Conservation (phyloP, 345 rosid species). For the Lagerstroemia speciosa region DNA sequence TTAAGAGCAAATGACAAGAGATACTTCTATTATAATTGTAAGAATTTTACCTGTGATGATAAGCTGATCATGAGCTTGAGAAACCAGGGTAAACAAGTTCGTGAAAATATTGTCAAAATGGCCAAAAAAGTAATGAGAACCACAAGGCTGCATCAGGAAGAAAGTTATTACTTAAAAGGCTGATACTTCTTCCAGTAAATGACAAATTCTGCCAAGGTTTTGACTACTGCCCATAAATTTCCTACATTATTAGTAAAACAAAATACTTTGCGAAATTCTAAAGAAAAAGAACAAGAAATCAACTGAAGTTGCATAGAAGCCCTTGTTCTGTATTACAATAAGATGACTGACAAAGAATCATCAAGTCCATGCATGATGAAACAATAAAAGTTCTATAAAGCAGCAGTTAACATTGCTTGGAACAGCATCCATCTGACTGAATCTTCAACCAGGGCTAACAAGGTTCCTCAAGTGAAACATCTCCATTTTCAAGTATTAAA, state of each 20-base stretch:
- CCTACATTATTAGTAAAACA: too few relatives aligned
- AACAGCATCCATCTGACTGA: not conserved
- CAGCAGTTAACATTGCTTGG: not conserved
- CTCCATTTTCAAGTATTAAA: not conserved
- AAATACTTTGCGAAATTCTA: too few relatives aligned
- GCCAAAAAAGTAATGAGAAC: slow-evolving; percentile 62
- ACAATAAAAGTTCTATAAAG: too few relatives aligned
- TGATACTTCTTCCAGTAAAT: not conserved
- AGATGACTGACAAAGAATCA: too few relatives aligned
- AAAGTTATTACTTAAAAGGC: not conserved
- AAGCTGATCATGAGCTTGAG: slow-evolving; percentile 82
- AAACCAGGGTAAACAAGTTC: slow-evolving; percentile 79
- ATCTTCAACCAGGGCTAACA: not conserved
- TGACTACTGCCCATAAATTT: not conserved
- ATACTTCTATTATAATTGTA: slow-evolving; percentile 9
- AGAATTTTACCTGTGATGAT: slow-evolving; percentile 55
- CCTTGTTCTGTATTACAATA: too few relatives aligned
- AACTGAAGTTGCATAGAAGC: too few relatives aligned
- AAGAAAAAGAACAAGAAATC: too few relatives aligned
- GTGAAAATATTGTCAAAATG: slow-evolving; percentile 53
- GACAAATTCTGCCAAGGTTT: not conserved
- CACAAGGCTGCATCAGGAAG: slow-evolving; percentile 46
- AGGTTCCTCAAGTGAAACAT: not conserved
- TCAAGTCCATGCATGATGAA: too few relatives aligned
- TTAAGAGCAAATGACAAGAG: slow-evolving; percentile 7